Evolutionary conservation across 108 stramenopile genomes (phyloP).

Genomic region (Ochromonas danica): DNA sequence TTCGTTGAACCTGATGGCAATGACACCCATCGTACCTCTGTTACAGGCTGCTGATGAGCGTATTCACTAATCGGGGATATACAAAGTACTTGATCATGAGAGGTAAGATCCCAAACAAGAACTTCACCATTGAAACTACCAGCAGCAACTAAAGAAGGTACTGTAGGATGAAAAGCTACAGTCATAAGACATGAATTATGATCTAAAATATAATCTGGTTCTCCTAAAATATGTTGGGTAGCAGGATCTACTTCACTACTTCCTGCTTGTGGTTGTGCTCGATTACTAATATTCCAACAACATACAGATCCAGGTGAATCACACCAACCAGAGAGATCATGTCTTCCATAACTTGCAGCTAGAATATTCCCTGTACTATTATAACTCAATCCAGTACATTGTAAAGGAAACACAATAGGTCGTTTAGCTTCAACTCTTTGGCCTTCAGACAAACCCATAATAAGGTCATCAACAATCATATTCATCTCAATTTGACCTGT

Average conservation of each 20-base stretch:
- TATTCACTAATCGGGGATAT: conserved; percentile 55
- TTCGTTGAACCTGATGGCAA: not conserved
- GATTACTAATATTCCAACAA: conserved; percentile 48
- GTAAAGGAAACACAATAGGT: not conserved
- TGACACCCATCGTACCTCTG: conserved; percentile 35
- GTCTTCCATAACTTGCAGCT: conserved; percentile 50
- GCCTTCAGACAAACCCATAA: conserved; percentile 21
- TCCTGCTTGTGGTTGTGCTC: conserved; percentile 1
- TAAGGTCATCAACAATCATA: not conserved
- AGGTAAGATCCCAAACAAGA: conserved; percentile 34
- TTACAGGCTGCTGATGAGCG: conserved; percentile 58
- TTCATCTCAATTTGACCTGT: not conserved
- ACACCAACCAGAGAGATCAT: conserved; percentile 52
- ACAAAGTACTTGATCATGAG: conserved; percentile 41
- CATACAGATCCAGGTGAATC: conserved; percentile 49
- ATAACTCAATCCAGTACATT: conserved; percentile 52
- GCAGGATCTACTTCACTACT: conserved; percentile 22
- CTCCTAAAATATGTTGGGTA: no score
- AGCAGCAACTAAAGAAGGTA: conserved; percentile 54
- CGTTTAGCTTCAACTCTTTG: conserved; percentile 8
- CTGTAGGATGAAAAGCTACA: conserved; percentile 51
- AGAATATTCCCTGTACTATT: conserved; percentile 48
- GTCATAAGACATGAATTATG: conserved; percentile 53
- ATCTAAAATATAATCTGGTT: conserved; percentile 50
- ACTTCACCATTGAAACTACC: conserved; percentile 64